Percentiles rank a stretch among this genome's conserved stretches.
Evolutionary conservation across 768 basidiomycete genomes (phyloP).

Genomic region (Leccinum barrowsii): DNA sequence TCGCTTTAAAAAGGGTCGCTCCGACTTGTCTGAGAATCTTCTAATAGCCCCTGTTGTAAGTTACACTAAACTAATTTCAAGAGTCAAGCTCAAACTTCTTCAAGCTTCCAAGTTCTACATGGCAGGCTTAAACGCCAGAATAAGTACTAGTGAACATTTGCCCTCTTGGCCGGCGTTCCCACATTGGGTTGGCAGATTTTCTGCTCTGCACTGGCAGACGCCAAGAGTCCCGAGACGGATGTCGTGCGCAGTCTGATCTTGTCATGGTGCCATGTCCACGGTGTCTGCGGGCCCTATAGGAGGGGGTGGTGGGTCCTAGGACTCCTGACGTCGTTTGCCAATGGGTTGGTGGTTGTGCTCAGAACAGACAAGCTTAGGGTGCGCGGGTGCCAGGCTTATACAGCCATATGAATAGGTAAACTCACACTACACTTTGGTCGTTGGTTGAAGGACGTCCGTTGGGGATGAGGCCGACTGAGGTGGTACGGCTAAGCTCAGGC

Average conservation of each 20-base stretch:
- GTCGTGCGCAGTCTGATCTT: neutral
- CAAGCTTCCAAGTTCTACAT: no score
- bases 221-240: no score
- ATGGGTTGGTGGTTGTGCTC: neutral
- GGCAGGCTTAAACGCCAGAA: neutral
- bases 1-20: no score
- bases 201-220: neutral
- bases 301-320: neutral
- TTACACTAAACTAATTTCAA: no score
- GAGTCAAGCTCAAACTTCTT: no score
- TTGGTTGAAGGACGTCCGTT: neutral
- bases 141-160: neutral
- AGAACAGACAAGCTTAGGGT: neutral
- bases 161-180: neutral
- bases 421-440: neutral
- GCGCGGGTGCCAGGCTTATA: neutral
- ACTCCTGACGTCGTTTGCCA: neutral
- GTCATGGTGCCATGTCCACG: neutral
- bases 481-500: no score
- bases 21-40: conserved; percentile 3
- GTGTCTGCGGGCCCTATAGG: neutral
- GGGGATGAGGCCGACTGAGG: neutral
- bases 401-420: neutral
- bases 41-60: neutral
- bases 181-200: neutral